These are phyloP conservation scores for Penicillium atrosanguineum DNA, from an alignment of 495 filamentous ascomycete genomes.

Conservation along the genomic window DNA sequence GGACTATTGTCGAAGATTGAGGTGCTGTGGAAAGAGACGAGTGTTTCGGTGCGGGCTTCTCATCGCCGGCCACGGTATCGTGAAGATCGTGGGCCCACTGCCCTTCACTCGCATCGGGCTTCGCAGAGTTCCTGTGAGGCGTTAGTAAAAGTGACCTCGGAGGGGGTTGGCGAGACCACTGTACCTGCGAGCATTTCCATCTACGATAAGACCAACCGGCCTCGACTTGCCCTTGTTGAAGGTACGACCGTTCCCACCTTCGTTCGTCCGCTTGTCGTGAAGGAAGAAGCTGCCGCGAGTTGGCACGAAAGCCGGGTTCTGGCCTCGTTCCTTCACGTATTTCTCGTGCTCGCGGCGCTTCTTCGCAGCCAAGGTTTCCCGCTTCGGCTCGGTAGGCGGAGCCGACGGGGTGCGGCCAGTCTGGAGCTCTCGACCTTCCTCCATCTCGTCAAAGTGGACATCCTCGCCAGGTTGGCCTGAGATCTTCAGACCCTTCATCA, in stretches of 20 bases:
- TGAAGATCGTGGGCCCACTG: conserved; percentile 96
- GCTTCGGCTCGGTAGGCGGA: conserved; percentile 37
- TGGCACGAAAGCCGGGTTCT: conserved; percentile 91
- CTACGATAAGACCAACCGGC: conserved; percentile 46
- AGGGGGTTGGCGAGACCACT: background rate
- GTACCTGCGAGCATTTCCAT: conserved; percentile 46
- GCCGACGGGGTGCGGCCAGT: conserved; percentile 38
- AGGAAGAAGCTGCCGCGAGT: conserved; percentile 96
- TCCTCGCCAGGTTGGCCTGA: conserved; percentile 53
- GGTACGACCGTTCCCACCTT: conserved; percentile 59
- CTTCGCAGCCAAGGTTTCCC: conserved; percentile 58
- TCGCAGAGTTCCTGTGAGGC: conserved; percentile 63
- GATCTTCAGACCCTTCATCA: conserved; percentile 81
- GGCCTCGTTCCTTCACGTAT: conserved; percentile 79
- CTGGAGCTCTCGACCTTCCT: conserved; percentile 30
- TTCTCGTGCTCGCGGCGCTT: conserved; percentile 87
- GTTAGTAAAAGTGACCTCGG: conserved; percentile 15
- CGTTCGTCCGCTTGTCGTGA: conserved; percentile 84
- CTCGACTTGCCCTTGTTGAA: conserved; percentile 44
- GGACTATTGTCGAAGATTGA: conserved; percentile 32
- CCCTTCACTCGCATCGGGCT: conserved; percentile 72
- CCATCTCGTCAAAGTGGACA: conserved; percentile 65
- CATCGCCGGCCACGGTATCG: conserved; percentile 63
- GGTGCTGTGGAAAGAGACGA: conserved; percentile 14
- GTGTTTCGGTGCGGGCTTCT: conserved; percentile 33